These are phyloP conservation scores for Mycena pura DNA, from an alignment of 768 basidiomycete species.

Conservation along the genomic window DNA sequence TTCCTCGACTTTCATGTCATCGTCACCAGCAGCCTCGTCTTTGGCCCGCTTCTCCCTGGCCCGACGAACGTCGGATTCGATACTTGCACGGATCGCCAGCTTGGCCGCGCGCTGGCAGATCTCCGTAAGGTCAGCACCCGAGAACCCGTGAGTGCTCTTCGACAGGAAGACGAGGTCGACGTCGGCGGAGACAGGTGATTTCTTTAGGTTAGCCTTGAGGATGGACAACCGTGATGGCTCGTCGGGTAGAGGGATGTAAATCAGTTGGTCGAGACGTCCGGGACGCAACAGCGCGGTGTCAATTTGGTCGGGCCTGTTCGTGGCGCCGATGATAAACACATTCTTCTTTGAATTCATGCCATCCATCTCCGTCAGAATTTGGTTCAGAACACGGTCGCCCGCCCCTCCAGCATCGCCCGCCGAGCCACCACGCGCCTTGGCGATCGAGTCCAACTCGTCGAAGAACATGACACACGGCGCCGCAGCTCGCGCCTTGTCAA, in stretches of 20 bases:
- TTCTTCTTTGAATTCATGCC: conserved; percentile 99
- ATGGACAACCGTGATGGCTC: conserved; percentile 91
- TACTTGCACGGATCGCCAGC: conserved; percentile 93
- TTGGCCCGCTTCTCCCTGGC: conserved; percentile 82
- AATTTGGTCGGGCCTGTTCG: conserved; percentile 96
- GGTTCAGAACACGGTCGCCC: conserved; percentile 96
- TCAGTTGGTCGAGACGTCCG: conserved; percentile 98
- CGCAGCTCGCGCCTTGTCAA: conserved; percentile 99
- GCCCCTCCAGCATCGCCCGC: conserved; percentile 94
- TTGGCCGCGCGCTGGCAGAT: conserved; percentile 98
- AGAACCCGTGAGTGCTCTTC: conserved; percentile 95
- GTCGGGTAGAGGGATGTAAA: conserved; percentile 98
- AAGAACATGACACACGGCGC: conserved; percentile 99
- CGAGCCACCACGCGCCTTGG: conserved; percentile 90
- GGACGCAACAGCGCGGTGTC: conserved; percentile 93
- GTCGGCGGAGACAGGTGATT: conserved; percentile 82
- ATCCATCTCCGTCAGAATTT: conserved; percentile 98
- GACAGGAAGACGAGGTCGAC: conserved; percentile 89
- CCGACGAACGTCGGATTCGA: conserved; percentile 86
- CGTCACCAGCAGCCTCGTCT: conserved; percentile 77
- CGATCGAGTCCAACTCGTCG: conserved; percentile 98
- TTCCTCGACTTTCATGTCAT: conserved; percentile 75
- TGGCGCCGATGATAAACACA: conserved; percentile 97
- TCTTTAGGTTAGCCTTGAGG: conserved; percentile 89
- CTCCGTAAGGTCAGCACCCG: conserved; percentile 99